phyloP scores from a whole-genome alignment of 2,329 filamentous ascomycete species.

The Calonectria montana region DNA sequence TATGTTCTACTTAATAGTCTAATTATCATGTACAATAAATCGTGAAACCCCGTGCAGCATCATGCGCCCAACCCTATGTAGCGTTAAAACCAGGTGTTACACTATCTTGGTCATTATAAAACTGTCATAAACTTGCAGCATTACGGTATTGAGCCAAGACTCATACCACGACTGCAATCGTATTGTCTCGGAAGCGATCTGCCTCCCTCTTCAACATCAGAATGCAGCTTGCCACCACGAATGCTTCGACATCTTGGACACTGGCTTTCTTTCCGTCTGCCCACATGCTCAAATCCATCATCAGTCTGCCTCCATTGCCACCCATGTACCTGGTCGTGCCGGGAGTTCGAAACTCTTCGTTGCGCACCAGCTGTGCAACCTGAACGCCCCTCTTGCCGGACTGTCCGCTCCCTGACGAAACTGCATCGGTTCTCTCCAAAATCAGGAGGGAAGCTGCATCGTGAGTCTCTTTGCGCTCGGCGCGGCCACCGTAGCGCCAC shows the following conservation, averaged over 20 bases:
- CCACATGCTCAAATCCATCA: constrained; percentile 36
- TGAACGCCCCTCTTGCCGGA: constrained; percentile 14
- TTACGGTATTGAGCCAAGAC: neutral
- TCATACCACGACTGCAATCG: constrained; percentile 25
- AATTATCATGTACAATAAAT: too few relatives aligned
- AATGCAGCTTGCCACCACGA: constrained; percentile 35
- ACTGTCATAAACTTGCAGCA: neutral
- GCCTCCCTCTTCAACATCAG: constrained; percentile 39
- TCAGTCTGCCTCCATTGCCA: constrained; percentile 37
- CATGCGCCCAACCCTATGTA: too few relatives aligned
- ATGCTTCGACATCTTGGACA: constrained; percentile 29
- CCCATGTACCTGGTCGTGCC: constrained; percentile 31
- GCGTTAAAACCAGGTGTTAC: too few relatives aligned
- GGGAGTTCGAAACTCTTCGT: constrained; percentile 32
- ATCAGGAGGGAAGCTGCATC: constrained; percentile 32
- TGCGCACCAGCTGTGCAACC: constrained; percentile 35
- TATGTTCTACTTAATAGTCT: too few relatives aligned
- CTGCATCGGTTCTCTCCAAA: constrained; percentile 26
- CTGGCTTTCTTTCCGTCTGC: constrained; percentile 20
- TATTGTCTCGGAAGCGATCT: constrained; percentile 34
- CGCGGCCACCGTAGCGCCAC: constrained; percentile 33
- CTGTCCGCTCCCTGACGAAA: neutral
- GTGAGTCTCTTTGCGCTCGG: constrained; percentile 22
- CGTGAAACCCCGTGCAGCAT: too few relatives aligned
- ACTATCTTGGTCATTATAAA: too few relatives aligned